Conservation (phyloP, 1,284 basidiomycete species). For the Irpex rosettiformis region DNA sequence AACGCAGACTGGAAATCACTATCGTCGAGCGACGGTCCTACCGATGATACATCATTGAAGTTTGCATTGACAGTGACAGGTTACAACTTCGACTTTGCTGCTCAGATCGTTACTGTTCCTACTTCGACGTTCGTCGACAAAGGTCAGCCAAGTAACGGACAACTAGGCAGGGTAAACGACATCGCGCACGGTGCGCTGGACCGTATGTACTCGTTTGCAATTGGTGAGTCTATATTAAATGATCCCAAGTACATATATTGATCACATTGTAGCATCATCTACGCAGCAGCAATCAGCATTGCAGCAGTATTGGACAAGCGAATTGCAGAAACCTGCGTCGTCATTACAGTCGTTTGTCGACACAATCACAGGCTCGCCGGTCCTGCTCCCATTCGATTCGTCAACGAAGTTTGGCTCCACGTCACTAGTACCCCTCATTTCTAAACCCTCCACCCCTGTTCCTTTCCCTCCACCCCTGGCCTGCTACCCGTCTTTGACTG, state of each 20-base stretch:
- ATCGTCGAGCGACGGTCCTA: conserved; percentile 37
- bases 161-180: conserved; percentile 41
- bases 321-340: conserved; percentile 41
- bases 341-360: conserved; percentile 45
- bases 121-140: conserved; percentile 41
- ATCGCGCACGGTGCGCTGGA: conserved; percentile 41
- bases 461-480: conserved; percentile 57
- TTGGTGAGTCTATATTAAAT: conserved; percentile 34
- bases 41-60: conserved; percentile 22
- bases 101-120: conserved; percentile 44
- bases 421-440: conserved; percentile 36
- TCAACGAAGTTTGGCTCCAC: conserved; percentile 31
- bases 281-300: conserved; percentile 47
- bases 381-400: conserved; percentile 61
- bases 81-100: conserved; percentile 56
- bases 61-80: conserved; percentile 47
- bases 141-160: conserved; percentile 43
- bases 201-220: conserved; percentile 56
- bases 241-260: conserved; percentile 8
- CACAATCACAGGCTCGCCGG: conserved; percentile 41
- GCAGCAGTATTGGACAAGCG: conserved; percentile 51
- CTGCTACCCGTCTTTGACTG: conserved; percentile 51
- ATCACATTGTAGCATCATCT: conserved; percentile 41
- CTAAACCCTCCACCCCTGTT: conserved; percentile 35
- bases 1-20: conserved; percentile 45